Evolutionary conservation across 345 rosid species (phyloP).

Genomic region (Aquilaria sinensis): DNA sequence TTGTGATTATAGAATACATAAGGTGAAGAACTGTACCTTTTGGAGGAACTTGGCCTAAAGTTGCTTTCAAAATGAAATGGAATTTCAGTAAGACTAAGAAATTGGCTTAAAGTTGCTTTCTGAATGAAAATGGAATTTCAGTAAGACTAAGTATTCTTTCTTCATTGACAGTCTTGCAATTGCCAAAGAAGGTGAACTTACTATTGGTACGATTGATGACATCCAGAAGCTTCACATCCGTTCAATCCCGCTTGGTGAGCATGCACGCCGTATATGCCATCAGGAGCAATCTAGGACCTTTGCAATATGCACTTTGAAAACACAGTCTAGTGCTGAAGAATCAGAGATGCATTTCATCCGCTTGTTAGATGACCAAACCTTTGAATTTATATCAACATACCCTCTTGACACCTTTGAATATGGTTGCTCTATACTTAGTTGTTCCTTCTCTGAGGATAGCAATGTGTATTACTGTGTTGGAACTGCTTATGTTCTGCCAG

Average conservation of each 20-base stretch:
- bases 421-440: conserved; percentile 90
- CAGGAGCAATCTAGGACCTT: conserved; percentile 92
- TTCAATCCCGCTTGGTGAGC: conserved; percentile 90
- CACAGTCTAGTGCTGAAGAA: conserved; percentile 65
- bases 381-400: conserved; percentile 71
- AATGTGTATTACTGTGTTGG: conserved; percentile 90
- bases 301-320: conserved; percentile 76
- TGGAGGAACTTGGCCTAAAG: too few species aligned
- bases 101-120: too few species aligned
- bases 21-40: too few species aligned
- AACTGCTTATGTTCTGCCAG: conserved; percentile 89
- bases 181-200: conserved; percentile 93
- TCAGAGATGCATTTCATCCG: conserved; percentile 77
- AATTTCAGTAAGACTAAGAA: too few species aligned
- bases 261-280: conserved; percentile 87
- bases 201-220: conserved; percentile 92
- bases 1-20: too few species aligned
- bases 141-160: conserved; percentile 10
- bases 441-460: conserved; percentile 73
- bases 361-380: conserved; percentile 80
- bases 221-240: conserved; percentile 99
- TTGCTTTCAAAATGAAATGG: too few species aligned
- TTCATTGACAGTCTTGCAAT: conserved; percentile 66
- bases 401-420: conserved; percentile 80
- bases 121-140: too few species aligned